phyloP scores from a whole-genome alignment of 495 filamentous ascomycete species.

The Neohortaea acidophila region DNA sequence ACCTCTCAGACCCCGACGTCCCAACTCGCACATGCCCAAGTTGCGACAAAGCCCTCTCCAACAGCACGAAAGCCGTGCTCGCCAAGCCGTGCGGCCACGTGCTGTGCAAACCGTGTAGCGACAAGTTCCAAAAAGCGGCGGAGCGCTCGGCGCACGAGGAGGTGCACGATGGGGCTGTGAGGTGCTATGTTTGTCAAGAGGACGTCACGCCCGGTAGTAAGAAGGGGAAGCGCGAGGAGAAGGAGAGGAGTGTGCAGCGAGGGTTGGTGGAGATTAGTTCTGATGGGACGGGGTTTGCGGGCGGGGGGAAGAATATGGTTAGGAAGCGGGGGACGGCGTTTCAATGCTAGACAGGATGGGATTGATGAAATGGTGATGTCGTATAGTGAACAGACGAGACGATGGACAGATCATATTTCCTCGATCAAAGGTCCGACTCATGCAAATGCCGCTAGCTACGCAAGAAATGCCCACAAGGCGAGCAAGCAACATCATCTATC shows the following conservation, averaged over 20 bases:
- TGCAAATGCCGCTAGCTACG: no score
- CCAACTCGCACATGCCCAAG: constrained; percentile 59
- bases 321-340: constrained; percentile 70
- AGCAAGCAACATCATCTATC: no score
- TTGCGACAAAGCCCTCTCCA: constrained; percentile 72
- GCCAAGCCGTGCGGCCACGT: constrained; percentile 92
- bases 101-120: constrained; percentile 73
- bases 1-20: constrained; percentile 29
- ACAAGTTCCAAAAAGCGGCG: constrained; percentile 65
- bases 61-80: constrained; percentile 69
- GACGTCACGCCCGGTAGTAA: constrained; percentile 42
- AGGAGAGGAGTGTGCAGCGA: constrained; percentile 47
- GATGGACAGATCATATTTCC: no score
- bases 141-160: constrained; percentile 45
- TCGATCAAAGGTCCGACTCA: no score
- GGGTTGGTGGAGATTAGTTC: constrained; percentile 72
- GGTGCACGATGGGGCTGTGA: constrained; percentile 28
- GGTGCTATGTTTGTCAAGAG: constrained; percentile 81
- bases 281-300: constrained; percentile 88
- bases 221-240: constrained; percentile 27
- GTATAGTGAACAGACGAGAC: no score
- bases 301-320: constrained; percentile 65
- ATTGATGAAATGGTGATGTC: no score
- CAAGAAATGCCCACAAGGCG: no score
- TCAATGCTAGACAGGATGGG: no score